Percentiles rank a stretch among this genome's conserved stretches.
These are phyloP conservation scores for Sanghuangporus weigelae DNA, from an alignment of 1,284 basidiomycete species.

Conservation along the genomic window DNA sequence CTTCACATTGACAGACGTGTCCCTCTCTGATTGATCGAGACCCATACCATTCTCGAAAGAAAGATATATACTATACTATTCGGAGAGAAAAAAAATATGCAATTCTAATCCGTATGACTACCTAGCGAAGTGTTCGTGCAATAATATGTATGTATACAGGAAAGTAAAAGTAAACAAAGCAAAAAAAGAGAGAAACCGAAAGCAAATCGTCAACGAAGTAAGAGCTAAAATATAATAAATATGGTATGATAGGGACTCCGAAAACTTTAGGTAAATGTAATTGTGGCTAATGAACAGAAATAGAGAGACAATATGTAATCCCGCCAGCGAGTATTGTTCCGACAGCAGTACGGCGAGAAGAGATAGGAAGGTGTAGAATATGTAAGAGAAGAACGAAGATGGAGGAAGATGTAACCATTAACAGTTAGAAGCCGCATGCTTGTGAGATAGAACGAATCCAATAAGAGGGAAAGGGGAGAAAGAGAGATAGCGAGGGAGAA, in stretches of 20 bases:
- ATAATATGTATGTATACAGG: not conserved
- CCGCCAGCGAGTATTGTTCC: not conserved
- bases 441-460: not conserved
- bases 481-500: not conserved
- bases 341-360: too few relatives aligned
- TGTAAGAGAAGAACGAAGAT: not conserved
- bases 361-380: not conserved
- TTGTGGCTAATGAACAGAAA: not conserved
- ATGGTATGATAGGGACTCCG: not conserved
- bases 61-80: not conserved
- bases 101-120: conserved; percentile 2
- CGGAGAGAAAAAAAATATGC: not conserved
- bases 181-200: not conserved
- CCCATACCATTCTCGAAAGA: not conserved
- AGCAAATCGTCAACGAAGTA: not conserved
- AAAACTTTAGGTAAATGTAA: not conserved
- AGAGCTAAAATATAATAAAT: not conserved
- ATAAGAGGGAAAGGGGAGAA: not conserved
- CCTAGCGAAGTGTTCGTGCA: not conserved
- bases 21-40: not conserved
- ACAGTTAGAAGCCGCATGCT: not conserved
- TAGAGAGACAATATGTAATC: not conserved
- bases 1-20: not conserved
- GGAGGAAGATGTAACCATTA: not conserved
- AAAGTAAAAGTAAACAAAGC: not conserved